These are phyloP conservation scores for Moricandia arvensis DNA, from an alignment of 345 rosid genomes.

Conservation along the genomic window DNA sequence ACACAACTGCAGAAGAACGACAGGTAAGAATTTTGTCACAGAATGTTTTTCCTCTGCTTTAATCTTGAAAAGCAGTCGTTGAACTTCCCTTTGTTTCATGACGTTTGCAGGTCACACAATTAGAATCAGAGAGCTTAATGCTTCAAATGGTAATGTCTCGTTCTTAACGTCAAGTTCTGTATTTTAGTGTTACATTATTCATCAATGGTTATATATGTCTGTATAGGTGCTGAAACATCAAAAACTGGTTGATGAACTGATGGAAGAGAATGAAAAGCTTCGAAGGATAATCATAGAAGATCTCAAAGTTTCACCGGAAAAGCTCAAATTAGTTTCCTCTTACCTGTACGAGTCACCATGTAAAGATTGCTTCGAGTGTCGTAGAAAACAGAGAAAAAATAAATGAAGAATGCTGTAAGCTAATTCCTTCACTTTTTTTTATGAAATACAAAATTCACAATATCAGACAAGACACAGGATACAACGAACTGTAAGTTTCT, in stretches of 20 bases:
- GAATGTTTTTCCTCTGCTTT: slow-evolving; percentile 39
- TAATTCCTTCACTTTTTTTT: slow-evolving; percentile 20
- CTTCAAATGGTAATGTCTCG: slow-evolving; percentile 77
- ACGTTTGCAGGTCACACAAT: slow-evolving; percentile 49
- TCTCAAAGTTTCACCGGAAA: slow-evolving; percentile 70
- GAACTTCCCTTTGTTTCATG: slow-evolving; percentile 1
- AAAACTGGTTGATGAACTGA: slow-evolving; percentile 65
- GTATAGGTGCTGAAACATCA: slow-evolving; percentile 78
- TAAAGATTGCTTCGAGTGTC: slow-evolving; percentile 76
- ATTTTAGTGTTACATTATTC: slow-evolving; percentile 3
- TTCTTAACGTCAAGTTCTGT: not conserved
- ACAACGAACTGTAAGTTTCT: slow-evolving; percentile 24
- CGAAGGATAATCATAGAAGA: slow-evolving; percentile 69
- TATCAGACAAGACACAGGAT: too few relatives aligned
- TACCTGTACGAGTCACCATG: slow-evolving; percentile 47
- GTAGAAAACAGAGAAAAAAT: slow-evolving; percentile 82
- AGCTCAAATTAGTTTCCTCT: slow-evolving; percentile 51
- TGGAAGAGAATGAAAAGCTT: slow-evolving; percentile 80
- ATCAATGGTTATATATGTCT: not conserved
- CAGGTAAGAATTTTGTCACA: slow-evolving; percentile 13
- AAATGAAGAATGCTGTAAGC: slow-evolving; percentile 29
- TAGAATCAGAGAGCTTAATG: slow-evolving; percentile 68
- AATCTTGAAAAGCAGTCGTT: not conserved
- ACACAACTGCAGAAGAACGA: slow-evolving; percentile 39
- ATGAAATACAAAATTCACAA: slow-evolving; percentile 16